Evolutionary conservation across 2,329 filamentous ascomycete genomes (phyloP), one percentile per base, ranked within the genome.

Genomic region (Dothideomycetes sp.): DNA sequence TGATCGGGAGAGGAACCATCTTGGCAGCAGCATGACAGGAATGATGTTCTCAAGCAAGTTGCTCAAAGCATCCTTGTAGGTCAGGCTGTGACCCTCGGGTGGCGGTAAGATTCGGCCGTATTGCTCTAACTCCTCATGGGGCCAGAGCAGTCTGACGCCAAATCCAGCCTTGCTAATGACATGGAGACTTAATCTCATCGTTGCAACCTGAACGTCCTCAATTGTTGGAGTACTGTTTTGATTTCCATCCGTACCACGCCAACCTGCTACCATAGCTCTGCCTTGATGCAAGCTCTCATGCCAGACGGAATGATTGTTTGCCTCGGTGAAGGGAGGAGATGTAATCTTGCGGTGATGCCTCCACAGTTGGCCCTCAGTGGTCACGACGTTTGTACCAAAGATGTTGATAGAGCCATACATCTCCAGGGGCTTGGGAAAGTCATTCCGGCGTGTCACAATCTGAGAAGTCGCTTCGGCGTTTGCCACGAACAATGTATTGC

Each of bases 301-400:
- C 58, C 79, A 84, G 2, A 83, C 77, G 18, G 83, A 56, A 11
- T 70, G 66, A 41, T 84, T 79, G 56, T 85, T 88, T 60, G 72
- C 77, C 62, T 89, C 84, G 42, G 80, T 84, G 58, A 89, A 88
- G 3, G 75, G 75, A 1, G 81, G 76, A 19, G 78, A 74, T 1
- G 77, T 81, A 32, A 79, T 71, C 59, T 82, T 85, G 45, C 83
- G 73, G 56, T 89, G 83, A 59, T 74, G 69, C 22, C 77, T 77
- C 84, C 82, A 89, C 19, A 72, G 60, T 1, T 65, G 54, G 1
- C 82, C 82, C 56, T 88, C 83, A 2, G 79, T 77, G 0, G 75
- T 76, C 16, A 88, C 60, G 2, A 88, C 70, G 53, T 84, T 89
- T 41, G 75, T 69, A 27, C 84, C 83, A 54, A 81, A 88, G 16